Evolutionary conservation across 169 alveolate genomes (phyloP), one percentile per base, ranked within the genome.

Genomic region (Eimeria mitis): DNA sequence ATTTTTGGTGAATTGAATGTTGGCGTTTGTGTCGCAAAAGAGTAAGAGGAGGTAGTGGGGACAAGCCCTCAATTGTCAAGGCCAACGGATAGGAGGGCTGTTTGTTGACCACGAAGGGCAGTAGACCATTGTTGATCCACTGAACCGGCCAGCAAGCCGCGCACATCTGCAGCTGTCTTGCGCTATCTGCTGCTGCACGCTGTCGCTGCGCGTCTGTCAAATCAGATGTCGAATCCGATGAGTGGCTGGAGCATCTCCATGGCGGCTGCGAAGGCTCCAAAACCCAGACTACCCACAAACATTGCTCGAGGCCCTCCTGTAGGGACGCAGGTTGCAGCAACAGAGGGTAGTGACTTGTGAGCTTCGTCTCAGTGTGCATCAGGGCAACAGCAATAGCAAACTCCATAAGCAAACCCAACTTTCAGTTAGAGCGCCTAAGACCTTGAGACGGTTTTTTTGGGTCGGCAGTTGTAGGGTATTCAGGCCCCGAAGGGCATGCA

Each of bases 191-290:
- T n/a, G 40, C 78, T n/a, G 49, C 78, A 6, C 31, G 54, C 54
- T 13, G 81, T 71, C 31, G n/a, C 52, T 28, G 14, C 21, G 52
- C n/a, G 16, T 71, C 81, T 40, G 81, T 28, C 52, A 71, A 71
- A 40, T 71, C 54, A 85, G 3, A 25, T 70, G 49, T 81, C 94
- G 70, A 84, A 37, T 63, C 78, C 88, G 49, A 89, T 89, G 28
- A 81, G 61, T 52, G 95, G 94, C 91, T 87, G 94, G 19, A 94
- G 84, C 31, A 47, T 56, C 88, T 97, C 98, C 89, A 97, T 96
- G 85, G 95, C 89, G 49, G 94, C 96, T 28, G 98, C 97, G 91
- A 97, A 97, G 52, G 98, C 98, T 19, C 97, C 98, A 95, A 97
- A 97, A 23, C 98, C 98, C 25, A 94, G 89, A 94, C 98, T 96